Evolutionary conservation across 495 filamentous ascomycete species (phyloP).

Genomic region (Annulohypoxylon moriforme): DNA sequence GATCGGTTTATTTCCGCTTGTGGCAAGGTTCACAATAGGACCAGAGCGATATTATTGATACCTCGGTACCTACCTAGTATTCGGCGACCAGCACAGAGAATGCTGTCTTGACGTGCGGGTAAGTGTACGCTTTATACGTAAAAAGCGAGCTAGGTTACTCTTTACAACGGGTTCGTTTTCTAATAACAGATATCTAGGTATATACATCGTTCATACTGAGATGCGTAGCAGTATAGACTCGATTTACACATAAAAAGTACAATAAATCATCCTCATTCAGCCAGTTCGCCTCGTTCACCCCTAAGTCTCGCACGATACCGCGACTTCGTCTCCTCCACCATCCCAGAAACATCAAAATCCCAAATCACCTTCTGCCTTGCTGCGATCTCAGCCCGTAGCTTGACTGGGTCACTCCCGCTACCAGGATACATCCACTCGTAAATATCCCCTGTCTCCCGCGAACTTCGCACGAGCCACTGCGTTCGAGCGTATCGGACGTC

Average conservation of each 20-base stretch:
- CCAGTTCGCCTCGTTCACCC: background rate
- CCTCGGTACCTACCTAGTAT: no score
- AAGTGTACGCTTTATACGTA: background rate
- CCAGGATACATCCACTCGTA: conserved; percentile 1
- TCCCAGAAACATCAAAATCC: background rate
- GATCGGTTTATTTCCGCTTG: background rate
- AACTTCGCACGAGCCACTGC: conserved; percentile 7
- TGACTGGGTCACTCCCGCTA: background rate
- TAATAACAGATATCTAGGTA: background rate
- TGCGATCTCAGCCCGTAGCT: background rate
- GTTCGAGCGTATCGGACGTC: conserved; percentile 3
- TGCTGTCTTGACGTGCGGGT: no score
- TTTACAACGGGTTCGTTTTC: no score
- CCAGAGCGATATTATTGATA: background rate
- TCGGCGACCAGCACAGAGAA: no score
- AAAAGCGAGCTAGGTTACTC: background rate
- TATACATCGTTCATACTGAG: no score
- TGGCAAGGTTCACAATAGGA: background rate
- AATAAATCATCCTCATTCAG: no score
- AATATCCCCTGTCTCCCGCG: background rate
- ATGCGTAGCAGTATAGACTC: no score
- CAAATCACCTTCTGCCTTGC: conserved; percentile 3
- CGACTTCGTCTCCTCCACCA: background rate
- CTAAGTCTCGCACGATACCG: background rate
- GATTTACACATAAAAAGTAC: background rate